These are phyloP conservation scores for Amphicarpaea edgeworthii DNA, from an alignment of 306 rosid species.

Conservation along the genomic window DNA sequence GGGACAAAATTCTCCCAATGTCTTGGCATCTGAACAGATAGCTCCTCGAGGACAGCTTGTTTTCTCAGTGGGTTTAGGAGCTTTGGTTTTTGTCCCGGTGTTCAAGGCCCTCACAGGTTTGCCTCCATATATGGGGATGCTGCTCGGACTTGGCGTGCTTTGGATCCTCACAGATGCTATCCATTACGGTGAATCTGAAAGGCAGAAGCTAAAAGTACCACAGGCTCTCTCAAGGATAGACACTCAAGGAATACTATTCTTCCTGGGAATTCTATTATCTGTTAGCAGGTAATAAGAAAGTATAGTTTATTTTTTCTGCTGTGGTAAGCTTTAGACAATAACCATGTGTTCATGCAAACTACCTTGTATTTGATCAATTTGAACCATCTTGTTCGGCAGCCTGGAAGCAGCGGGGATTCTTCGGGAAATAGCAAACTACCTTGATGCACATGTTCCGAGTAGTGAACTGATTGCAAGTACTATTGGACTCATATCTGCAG, in stretches of 20 bases:
- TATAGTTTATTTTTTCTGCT: not conserved
- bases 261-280: constrained; percentile 94
- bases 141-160: constrained; percentile 93
- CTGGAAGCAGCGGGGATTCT: constrained; percentile 92
- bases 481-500: constrained; percentile 84
- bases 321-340: constrained; percentile 3
- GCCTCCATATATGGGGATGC: constrained; percentile 95
- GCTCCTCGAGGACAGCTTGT: constrained; percentile 97
- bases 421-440: constrained; percentile 86
- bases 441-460: constrained; percentile 75
- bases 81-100: constrained; percentile 86
- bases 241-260: constrained; percentile 92
- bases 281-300: constrained; percentile 74
- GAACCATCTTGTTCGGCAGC: constrained; percentile 53
- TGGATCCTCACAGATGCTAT: constrained; percentile 99
- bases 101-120: constrained; percentile 91
- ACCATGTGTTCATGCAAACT: not conserved
- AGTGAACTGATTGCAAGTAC: constrained; percentile 78
- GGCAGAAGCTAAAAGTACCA: constrained; percentile 91
- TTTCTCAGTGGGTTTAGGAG: constrained; percentile 87
- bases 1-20: constrained; percentile 62
- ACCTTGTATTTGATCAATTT: constrained; percentile 13
- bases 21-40: constrained; percentile 87
- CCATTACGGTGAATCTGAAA: constrained; percentile 93
- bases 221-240: constrained; percentile 95